These are phyloP conservation scores for Melanogaster broomeanus DNA, from an alignment of 768 basidiomycete species.

Conservation along the genomic window DNA sequence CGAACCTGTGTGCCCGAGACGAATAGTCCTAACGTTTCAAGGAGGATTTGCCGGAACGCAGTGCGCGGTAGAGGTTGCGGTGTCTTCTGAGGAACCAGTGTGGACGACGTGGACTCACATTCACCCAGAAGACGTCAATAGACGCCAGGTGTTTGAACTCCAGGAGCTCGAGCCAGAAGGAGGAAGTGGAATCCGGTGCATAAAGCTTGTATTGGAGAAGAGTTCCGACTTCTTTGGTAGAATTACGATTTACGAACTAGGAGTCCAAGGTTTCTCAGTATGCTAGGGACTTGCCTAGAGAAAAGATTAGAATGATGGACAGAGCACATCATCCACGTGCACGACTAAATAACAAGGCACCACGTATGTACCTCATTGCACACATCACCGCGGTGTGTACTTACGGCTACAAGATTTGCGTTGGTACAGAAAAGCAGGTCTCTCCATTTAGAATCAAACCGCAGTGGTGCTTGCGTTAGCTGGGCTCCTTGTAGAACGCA, in stretches of 20 bases:
- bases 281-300: no score
- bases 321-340: background rate
- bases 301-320: background rate
- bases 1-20: slow-evolving; percentile 52
- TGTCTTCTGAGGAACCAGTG: slow-evolving; percentile 31
- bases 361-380: no score
- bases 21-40: slow-evolving; percentile 72
- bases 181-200: slow-evolving; percentile 34
- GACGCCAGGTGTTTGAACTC: slow-evolving; percentile 67
- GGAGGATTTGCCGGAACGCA: slow-evolving; percentile 81
- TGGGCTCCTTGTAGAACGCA: background rate
- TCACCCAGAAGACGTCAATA: slow-evolving; percentile 81
- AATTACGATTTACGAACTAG: slow-evolving; percentile 71
- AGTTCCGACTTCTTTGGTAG: slow-evolving; percentile 88
- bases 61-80: slow-evolving; percentile 50
- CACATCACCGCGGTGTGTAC: no score
- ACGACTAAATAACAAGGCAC: no score
- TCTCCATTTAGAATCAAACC: slow-evolving; percentile 4
- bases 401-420: slow-evolving; percentile 17
- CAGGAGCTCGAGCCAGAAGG: slow-evolving; percentile 11
- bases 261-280: slow-evolving; percentile 28
- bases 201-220: slow-evolving; percentile 75
- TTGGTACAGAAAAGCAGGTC: slow-evolving; percentile 3
- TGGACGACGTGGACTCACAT: slow-evolving; percentile 58
- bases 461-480: background rate